Evolutionary conservation across 306 rosid species (phyloP), one percentile per base, ranked within the genome.

Genomic region (Dalbergia cultrata): DNA sequence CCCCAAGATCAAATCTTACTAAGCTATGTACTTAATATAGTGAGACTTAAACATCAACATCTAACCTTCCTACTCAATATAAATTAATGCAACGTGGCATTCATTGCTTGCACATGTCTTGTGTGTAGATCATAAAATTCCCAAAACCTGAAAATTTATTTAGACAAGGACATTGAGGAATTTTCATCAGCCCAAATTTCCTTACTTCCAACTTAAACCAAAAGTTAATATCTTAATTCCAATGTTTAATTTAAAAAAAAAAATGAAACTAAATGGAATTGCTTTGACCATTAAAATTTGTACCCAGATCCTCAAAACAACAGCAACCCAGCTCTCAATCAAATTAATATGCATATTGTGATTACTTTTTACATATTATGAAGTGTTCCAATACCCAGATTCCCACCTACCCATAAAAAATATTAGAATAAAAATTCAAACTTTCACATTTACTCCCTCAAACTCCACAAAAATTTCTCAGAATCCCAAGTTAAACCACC

Each of bases 401-500:
- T 65, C 79, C 74, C 70, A 34, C 8, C 60, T 69, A 35, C 69
- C 76, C 53, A 49, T 47, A 18, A 66, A 79, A 61, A 39, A 33
- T 0, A 75, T 64, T 11, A 77, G 70, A 57, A 63, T 67, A 79
- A 80, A 81, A 72, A 64, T 39, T 56, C 62, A 77, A 92, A 78
- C 18, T 84, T 87, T 21, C 58, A 37, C 57, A 79, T 52, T 70
- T 41, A 75, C 52, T 60, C 75, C 4, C 70, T 63, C 80, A 17
- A 50, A 21, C 72, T 67, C 49, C 71, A 73, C 71, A 65, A 63
- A 81, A 75, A 43, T 77, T 81, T 16, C 81, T 22, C 50, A 34
- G 70, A 67, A 90, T 67, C 79, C 78, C 84, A 82, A 86, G 82
- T 33, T 70, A 69, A 70, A 53, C 5, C 52, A 52, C 33, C 79